phyloP scores from a whole-genome alignment of 169 alveolate species.

The Miamiensis avidus region DNA sequence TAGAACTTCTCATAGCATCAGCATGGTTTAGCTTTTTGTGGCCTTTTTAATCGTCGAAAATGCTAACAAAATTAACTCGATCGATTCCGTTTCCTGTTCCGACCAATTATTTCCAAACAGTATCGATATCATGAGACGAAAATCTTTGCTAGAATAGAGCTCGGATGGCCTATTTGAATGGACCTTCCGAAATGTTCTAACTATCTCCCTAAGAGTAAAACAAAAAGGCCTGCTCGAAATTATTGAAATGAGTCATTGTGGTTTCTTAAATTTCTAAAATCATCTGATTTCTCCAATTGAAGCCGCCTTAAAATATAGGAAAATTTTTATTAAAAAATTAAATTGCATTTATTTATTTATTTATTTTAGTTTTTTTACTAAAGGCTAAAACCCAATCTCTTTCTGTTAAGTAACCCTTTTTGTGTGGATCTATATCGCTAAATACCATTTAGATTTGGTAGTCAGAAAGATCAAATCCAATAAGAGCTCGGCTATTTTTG shows the following conservation, averaged over 20 bases:
- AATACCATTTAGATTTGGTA: constrained; percentile 15
- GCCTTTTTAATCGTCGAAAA: constrained; percentile 1
- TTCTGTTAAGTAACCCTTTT: constrained; percentile 72
- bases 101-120: constrained; percentile 8
- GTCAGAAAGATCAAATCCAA: constrained; percentile 72
- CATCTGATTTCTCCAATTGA: constrained; percentile 15
- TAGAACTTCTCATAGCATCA: background rate
- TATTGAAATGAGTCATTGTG: background rate
- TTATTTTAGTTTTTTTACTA: constrained; percentile 9
- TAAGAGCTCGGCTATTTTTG: constrained; percentile 48
- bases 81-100: background rate
- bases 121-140: constrained; percentile 1
- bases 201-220: background rate
- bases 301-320: background rate
- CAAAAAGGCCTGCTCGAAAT: background rate
- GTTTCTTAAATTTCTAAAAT: constrained; percentile 8
- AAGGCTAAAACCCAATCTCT: constrained; percentile 70
- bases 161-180: background rate
- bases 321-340: background rate
- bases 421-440: constrained; percentile 73
- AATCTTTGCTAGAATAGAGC: constrained; percentile 2
- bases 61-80: background rate
- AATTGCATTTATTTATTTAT: background rate
- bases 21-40: background rate
- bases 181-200: background rate